Base-by-base conservation (phyloP, 2,329 filamentous ascomycete genomes). In the Aureobasidium sp. region DNA sequence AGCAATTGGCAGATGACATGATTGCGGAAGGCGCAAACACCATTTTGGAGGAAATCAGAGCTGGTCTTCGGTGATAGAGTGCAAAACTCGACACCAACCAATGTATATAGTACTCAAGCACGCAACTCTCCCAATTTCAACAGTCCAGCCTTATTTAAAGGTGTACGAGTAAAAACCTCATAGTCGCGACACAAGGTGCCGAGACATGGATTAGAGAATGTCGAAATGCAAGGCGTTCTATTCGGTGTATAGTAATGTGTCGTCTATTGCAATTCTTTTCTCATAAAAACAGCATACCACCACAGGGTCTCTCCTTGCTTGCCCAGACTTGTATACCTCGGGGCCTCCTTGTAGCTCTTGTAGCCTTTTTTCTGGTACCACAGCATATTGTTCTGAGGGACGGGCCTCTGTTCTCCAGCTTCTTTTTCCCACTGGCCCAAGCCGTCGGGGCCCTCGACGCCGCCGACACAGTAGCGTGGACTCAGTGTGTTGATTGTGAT, bases 11-110 rank as follows among this genome's bases (percentile, higher is more conserved):
- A 5, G 77, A 83, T 68, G 82, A 86, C 58, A 75, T 97, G 72
- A 81, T 91, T 27, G 81, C 84, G 59, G 82, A 82, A 66, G 92
- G 92, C 14, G 92, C 91, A 11, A 86, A 85, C 66, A 86, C 84
- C 73, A 96, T 97, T 66, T 76, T 97, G 65, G 84, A 92, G 67
- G 84, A 82, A 39, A 61, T 61, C 47, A 61, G 55, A 47, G 42
- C 55, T 25, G 55, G 52, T 27, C 52, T 56, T 39, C 44, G 52
- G 44, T 56, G 34, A 56, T 25, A 2, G 1, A 34, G 25, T 8
- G 2, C 27, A 20, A 1, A n/a, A 22, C 1, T 34, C n/a, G 15
- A 44, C 2, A 44, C 11, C 14, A 27, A 41, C 11, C 27, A 4
- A n/a, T 55, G 51, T 55, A 55, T n/a, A 29, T 55, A 55, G 27